Conservation (phyloP, 257 asterid genomes). For the Solanum tarapatanum region DNA sequence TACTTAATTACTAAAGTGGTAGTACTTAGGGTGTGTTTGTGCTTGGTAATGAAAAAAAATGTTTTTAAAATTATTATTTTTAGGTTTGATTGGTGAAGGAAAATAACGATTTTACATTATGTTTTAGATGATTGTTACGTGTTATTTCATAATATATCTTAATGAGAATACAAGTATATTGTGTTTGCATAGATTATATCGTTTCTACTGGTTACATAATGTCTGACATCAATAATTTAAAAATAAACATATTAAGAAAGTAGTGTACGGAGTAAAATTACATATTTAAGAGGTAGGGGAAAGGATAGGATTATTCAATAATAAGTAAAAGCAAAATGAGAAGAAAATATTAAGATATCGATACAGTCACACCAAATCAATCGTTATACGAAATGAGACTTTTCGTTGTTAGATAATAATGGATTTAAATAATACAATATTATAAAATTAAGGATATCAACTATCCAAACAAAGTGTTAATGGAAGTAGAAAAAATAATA, state of each 20-base stretch:
- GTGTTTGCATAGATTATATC: neutral
- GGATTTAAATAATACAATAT: no score
- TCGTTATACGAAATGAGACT: accelerated
- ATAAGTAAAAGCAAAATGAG: neutral
- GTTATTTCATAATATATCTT: neutral
- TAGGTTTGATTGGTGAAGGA: neutral
- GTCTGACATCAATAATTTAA: neutral
- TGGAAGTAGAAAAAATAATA: neutral
- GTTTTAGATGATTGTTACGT: neutral
- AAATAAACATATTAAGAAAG: neutral
- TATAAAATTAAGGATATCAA: accelerated
- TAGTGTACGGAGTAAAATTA: accelerated
- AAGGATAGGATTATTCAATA: neutral
- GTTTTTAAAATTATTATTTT: accelerated
- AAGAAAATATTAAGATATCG: neutral
- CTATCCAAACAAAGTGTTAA: neutral
- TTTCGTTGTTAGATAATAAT: neutral
- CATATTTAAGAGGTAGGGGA: neutral
- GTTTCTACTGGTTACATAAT: neutral
- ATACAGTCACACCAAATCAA: neutral
- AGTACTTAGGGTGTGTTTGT: neutral
- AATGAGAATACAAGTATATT: neutral
- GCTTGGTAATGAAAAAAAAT: neutral
- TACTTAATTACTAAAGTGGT: neutral
- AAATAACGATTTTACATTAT: no score